Evolutionary conservation across 2,329 filamentous ascomycete species (phyloP).

Genomic region (Paecilomyces dactylethromorphus): DNA sequence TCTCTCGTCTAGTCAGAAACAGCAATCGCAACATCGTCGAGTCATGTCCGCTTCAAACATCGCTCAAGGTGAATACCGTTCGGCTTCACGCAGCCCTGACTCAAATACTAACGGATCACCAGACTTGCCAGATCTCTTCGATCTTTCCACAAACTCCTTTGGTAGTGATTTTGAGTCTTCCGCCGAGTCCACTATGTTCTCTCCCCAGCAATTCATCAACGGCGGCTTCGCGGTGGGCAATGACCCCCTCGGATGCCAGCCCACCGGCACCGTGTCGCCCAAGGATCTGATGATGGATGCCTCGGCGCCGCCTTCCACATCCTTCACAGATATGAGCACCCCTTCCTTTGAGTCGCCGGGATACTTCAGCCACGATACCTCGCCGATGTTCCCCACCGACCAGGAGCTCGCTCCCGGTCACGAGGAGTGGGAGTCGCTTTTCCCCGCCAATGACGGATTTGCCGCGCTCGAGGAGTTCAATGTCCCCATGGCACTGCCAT

Average conservation of each 20-base stretch:
- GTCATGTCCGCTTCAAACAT: conserved; percentile 35
- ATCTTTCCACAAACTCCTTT: conserved; percentile 19
- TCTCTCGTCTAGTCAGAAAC: conserved; percentile 20
- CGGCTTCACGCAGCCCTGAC: conserved; percentile 27
- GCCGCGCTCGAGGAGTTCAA: conserved; percentile 22
- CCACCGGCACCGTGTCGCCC: conserved; percentile 67
- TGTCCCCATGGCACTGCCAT: conserved; percentile 23
- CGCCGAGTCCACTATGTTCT: conserved; percentile 19
- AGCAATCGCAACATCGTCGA: conserved; percentile 24
- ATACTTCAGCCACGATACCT: conserved; percentile 65
- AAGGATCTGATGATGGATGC: conserved; percentile 69
- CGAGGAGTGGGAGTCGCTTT: conserved; percentile 64
- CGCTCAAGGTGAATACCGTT: conserved; percentile 36
- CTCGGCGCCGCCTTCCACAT: conserved; percentile 74
- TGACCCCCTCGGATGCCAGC: conserved; percentile 29
- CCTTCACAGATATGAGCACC: conserved; percentile 78
- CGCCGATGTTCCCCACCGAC: conserved; percentile 63
- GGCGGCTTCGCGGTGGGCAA: conserved; percentile 40
- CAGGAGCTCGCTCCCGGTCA: conserved; percentile 47
- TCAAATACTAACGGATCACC: conserved; percentile 1
- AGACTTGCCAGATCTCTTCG: conserved; percentile 24
- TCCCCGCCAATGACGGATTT: conserved; percentile 21
- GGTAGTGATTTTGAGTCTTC: conserved; percentile 17
- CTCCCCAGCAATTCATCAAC: conserved; percentile 14
- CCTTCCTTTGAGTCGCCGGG: conserved; percentile 72